Conservation (phyloP, 768 basidiomycete genomes). For the Kwoniella sp. region DNA sequence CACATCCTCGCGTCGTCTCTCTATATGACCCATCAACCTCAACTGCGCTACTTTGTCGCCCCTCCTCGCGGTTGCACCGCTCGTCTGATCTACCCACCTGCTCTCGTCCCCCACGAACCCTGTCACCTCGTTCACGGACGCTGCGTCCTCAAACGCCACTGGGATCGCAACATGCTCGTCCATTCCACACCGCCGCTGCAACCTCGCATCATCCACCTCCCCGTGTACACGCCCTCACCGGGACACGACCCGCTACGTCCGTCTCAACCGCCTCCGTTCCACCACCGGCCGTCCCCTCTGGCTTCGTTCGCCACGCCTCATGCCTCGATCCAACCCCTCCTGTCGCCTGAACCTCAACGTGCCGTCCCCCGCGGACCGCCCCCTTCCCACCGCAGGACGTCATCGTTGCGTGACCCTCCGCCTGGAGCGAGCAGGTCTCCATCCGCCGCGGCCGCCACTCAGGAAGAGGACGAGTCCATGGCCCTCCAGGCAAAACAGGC, state of each 20-base stretch:
- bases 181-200: conserved; percentile 8
- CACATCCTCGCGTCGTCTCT: background rate
- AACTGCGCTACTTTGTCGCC: background rate
- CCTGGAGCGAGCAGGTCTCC: conserved; percentile 14
- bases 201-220: conserved; percentile 2
- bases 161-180: conserved; percentile 5
- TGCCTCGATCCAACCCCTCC: no score
- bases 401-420: conserved; percentile 13
- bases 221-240: background rate
- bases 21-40: background rate
- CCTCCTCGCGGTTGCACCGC: background rate
- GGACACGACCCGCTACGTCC: background rate
- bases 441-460: conserved; percentile 3
- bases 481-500: conserved; percentile 23
- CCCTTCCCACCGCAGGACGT: conserved; percentile 11
- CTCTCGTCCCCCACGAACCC: no score
- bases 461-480: conserved; percentile 27
- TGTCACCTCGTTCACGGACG: background rate
- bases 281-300: conserved; percentile 4
- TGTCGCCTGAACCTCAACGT: no score
- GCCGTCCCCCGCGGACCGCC: no score
- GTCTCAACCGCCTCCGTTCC: background rate
- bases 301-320: no score
- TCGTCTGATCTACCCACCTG: background rate
- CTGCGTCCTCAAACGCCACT: background rate